Conservation (phyloP, 257 asterid genomes). For the Solanum etuberosum region DNA sequence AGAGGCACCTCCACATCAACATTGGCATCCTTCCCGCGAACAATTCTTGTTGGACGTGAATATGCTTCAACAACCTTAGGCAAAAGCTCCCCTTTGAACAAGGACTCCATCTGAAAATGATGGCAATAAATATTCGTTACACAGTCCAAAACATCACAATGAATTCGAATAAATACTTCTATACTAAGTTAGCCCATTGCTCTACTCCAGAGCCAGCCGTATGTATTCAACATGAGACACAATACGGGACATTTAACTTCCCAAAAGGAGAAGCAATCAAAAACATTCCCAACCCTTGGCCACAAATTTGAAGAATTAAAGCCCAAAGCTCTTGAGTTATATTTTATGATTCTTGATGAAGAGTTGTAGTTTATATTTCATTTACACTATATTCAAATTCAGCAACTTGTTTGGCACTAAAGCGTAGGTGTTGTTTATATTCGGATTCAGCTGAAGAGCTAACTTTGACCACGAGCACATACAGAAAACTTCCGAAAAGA, state of each 20-base stretch:
- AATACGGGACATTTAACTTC: not conserved
- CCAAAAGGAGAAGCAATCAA: not conserved
- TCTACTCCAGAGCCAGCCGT: not conserved
- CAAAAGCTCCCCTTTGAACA: constrained; percentile 56
- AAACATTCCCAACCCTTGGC: not conserved
- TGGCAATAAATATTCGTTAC: not conserved
- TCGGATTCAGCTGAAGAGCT: not conserved
- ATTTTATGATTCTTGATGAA: not conserved
- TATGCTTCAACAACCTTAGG: constrained; percentile 83
- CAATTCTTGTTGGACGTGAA: constrained; percentile 97
- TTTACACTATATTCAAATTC: not conserved
- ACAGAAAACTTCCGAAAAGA: not conserved
- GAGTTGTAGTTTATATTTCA: not conserved
- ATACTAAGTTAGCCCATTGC: not conserved
- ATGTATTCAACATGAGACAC: not conserved
- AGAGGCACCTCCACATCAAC: constrained; percentile 49
- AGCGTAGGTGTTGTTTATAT: not conserved
- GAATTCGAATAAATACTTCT: not conserved
- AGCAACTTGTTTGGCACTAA: not conserved
- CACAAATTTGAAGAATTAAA: not conserved
- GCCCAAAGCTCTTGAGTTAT: not conserved
- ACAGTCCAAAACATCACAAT: not conserved
- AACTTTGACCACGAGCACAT: not conserved
- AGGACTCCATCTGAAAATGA: constrained; percentile 55
- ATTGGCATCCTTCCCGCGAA: constrained; percentile 70